Conservation (phyloP, 129 eudicot species). For the Smallanthus sonchifolius region DNA sequence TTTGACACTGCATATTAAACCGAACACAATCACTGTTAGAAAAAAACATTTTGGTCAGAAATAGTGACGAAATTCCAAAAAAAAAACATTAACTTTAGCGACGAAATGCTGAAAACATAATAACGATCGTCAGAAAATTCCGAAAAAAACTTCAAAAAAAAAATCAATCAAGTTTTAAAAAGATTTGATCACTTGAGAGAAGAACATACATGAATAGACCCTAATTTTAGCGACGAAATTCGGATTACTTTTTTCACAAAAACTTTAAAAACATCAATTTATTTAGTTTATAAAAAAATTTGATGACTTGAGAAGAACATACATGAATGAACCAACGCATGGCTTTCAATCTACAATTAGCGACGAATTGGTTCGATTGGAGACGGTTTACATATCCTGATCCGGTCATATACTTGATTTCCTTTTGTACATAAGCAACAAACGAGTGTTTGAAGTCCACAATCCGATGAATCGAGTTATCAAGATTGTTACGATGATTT, state of each 20-base stretch:
- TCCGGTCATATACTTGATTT: slow-evolving; percentile 33
- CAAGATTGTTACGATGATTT: background rate
- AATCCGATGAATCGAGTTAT: background rate
- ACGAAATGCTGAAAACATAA: too few species aligned
- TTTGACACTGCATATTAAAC: slow-evolving; percentile 35
- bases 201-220: slow-evolving; percentile 42
- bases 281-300: too few species aligned
- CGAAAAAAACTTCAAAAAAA: too few species aligned
- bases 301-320: slow-evolving; percentile 8
- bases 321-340: slow-evolving; percentile 69
- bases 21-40: background rate
- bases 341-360: slow-evolving; percentile 36
- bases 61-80: too few species aligned
- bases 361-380: slow-evolving; percentile 10
- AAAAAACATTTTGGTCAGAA: too few species aligned
- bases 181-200: background rate
- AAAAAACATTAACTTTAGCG: too few species aligned
- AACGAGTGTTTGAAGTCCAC: slow-evolving; percentile 41
- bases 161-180: background rate
- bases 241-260: too few species aligned
- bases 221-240: too few species aligned
- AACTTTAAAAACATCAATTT: background rate
- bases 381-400: slow-evolving; percentile 32
- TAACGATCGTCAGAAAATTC: too few species aligned
- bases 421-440: slow-evolving; percentile 27